Evolutionary conservation across 139 green algal species (phyloP).

Genomic region (Eudorina sp.): DNA sequence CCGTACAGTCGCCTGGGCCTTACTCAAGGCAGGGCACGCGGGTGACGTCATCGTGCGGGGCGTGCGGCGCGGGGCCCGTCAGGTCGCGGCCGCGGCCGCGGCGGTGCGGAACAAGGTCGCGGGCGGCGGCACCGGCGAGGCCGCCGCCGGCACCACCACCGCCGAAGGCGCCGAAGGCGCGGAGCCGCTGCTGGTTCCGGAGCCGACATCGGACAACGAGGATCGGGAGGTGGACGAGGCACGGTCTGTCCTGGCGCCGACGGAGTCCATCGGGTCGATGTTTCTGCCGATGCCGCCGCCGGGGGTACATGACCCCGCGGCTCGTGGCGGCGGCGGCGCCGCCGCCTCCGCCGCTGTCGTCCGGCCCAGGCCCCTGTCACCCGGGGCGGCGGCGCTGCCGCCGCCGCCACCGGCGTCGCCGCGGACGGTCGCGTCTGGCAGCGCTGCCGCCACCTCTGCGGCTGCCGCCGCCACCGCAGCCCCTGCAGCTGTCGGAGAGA

Average conservation of each 20-base stretch:
- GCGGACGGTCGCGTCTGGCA: too few relatives aligned
- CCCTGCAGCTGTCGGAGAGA: not conserved
- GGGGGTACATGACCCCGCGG: too few relatives aligned
- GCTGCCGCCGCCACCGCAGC: not conserved
- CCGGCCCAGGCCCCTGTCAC: not conserved
- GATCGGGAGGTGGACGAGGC: constrained; percentile 40
- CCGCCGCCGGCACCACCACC: not conserved
- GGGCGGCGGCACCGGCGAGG: not conserved
- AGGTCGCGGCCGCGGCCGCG: not conserved
- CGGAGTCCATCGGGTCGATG: not conserved
- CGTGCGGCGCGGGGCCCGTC: not conserved
- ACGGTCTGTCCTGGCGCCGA: not conserved
- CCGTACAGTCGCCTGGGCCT: constrained; percentile 21
- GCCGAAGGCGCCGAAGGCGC: not conserved
- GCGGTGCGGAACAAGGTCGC: too few relatives aligned
- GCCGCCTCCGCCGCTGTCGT: not conserved
- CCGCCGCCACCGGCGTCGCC: not conserved
- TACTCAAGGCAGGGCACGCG: too few relatives aligned
- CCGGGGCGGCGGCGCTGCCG: not conserved
- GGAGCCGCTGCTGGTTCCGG: not conserved
- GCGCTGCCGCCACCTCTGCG: not conserved
- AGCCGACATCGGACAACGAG: constrained; percentile 22
- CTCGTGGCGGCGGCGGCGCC: not conserved
- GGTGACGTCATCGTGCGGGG: not conserved
- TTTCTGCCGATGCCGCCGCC: not conserved